Conservation (phyloP, 148 eudicot genomes). For the Euryodendron excelsum region DNA sequence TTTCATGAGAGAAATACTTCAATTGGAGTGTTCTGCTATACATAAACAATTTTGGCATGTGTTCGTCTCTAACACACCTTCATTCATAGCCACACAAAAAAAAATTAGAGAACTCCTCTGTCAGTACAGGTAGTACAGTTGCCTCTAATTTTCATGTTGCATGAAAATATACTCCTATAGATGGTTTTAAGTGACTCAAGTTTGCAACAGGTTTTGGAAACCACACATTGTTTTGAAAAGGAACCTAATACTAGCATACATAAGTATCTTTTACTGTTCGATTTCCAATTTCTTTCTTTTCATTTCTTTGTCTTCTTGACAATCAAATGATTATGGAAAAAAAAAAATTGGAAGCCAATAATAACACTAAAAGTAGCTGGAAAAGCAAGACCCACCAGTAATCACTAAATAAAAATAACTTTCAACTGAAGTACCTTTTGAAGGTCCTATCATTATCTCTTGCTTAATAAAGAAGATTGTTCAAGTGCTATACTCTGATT, state of each 20-base stretch:
- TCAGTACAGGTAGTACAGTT: neutral
- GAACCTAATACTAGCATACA: neutral
- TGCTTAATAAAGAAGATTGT: conserved; percentile 17
- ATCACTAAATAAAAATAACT: neutral
- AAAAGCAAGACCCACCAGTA: conserved; percentile 2
- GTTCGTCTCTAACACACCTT: neutral
- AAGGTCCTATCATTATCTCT: conserved; percentile 12
- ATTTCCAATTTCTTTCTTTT: neutral
- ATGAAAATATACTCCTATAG: neutral
- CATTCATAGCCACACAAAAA: no score
- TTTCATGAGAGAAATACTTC: no score
- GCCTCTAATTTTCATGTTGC: neutral
- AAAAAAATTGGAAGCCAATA: neutral
- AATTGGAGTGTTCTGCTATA: no score
- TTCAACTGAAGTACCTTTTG: conserved; percentile 19
- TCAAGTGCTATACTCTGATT: conserved; percentile 21
- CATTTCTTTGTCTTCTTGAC: neutral
- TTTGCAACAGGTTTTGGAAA: neutral
- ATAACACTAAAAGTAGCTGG: conserved; percentile 1
- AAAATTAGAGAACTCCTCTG: neutral
- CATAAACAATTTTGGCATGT: neutral
- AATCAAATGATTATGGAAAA: neutral
- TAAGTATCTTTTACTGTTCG: neutral
- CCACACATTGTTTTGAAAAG: neutral
- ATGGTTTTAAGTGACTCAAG: neutral